phyloP scores from a whole-genome alignment of 495 filamentous ascomycete genomes.

The Lophiostoma macrostomum region DNA sequence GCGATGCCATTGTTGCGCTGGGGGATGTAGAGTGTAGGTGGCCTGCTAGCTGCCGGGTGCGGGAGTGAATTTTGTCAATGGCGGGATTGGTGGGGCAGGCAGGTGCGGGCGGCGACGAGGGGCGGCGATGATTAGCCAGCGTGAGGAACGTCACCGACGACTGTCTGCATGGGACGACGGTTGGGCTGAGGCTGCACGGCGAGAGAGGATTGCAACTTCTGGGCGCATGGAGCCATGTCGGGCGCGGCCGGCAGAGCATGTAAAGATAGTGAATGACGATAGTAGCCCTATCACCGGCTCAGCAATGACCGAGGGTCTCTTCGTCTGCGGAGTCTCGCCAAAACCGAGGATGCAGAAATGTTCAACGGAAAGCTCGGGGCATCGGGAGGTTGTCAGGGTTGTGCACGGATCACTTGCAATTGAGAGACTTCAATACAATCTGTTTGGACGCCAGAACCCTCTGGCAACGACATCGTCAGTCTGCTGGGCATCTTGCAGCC shows the following conservation, averaged over 20 bases:
- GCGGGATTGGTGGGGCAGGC: constrained; percentile 29
- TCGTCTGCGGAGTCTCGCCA: neutral
- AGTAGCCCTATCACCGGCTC: too few relatives aligned
- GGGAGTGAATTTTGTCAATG: constrained; percentile 34
- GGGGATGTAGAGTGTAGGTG: constrained; percentile 24
- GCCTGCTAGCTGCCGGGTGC: constrained; percentile 39
- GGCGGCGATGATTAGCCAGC: constrained; percentile 33
- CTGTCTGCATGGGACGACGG: constrained; percentile 29
- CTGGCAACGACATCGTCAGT: neutral
- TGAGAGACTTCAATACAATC: constrained; percentile 35
- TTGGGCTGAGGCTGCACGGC: constrained; percentile 5
- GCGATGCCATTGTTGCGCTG: constrained; percentile 42
- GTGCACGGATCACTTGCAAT: constrained; percentile 15
- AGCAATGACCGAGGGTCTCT: too few relatives aligned
- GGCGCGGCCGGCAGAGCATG: constrained; percentile 1
- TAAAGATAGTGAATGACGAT: too few relatives aligned
- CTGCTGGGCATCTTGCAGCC: neutral
- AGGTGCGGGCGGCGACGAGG: constrained; percentile 19
- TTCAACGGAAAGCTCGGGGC: constrained; percentile 1
- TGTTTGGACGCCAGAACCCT: constrained; percentile 41
- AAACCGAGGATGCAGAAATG: constrained; percentile 14
- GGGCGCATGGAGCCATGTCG: constrained; percentile 19
- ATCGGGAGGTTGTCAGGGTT: neutral
- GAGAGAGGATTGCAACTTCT: constrained; percentile 1
- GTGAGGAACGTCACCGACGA: constrained; percentile 36